phyloP scores from a whole-genome alignment of 2,329 filamentous ascomycete species.

The Acarospora socialis region DNA sequence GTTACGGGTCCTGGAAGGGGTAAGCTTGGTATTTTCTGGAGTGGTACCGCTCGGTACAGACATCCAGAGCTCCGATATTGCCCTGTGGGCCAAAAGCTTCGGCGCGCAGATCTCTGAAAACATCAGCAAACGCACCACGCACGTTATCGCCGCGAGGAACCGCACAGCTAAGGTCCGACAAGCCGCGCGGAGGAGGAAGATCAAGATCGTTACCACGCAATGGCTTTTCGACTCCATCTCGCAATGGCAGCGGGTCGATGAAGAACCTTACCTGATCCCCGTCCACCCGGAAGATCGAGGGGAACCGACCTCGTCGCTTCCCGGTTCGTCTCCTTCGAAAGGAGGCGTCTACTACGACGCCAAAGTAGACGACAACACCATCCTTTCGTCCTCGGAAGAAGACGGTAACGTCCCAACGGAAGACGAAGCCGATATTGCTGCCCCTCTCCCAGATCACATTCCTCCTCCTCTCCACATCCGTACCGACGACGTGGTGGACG shows the following conservation, averaged over 20 bases:
- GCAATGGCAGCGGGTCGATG: conserved; percentile 68
- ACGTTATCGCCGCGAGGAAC: conserved; percentile 41
- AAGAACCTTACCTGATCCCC: conserved; percentile 64
- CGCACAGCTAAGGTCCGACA: conserved; percentile 85
- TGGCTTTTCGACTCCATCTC: conserved; percentile 80
- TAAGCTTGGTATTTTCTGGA: conserved; percentile 76
- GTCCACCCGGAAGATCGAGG: conserved; percentile 54
- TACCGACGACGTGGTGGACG: conserved; percentile 18
- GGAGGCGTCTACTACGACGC: neutral
- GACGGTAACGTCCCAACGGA: no score
- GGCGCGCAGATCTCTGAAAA: conserved; percentile 47
- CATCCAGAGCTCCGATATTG: conserved; percentile 70
- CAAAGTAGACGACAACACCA: conserved; percentile 8
- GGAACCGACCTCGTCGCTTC: conserved; percentile 21
- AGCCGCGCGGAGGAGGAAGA: conserved; percentile 61
- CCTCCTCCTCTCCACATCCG: conserved; percentile 15
- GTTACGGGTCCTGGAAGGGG: conserved; percentile 55
- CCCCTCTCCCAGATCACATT: neutral
- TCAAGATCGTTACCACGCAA: conserved; percentile 82
- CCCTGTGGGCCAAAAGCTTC: conserved; percentile 73
- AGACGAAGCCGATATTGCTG: no score
- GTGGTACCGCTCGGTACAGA: conserved; percentile 73
- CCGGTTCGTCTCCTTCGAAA: neutral
- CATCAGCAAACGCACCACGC: conserved; percentile 33
- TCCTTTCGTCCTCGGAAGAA: conserved; percentile 4